phyloP scores from a whole-genome alignment of 1,284 basidiomycete genomes.

The Sparassis latifolia region DNA sequence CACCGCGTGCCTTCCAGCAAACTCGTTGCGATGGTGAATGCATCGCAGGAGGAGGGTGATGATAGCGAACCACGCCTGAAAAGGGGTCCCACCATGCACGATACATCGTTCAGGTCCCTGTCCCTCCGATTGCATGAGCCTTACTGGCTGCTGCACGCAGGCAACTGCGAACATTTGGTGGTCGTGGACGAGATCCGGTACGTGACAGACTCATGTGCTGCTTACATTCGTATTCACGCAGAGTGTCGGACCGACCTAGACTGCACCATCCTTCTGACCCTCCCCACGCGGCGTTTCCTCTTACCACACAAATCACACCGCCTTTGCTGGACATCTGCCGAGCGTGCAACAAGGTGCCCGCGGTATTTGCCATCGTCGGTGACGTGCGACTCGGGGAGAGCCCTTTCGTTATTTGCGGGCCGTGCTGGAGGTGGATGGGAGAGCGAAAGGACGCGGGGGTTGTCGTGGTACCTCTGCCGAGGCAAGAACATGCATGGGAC shows the following conservation, averaged over 20 bases:
- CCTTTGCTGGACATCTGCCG: slow-evolving; percentile 57
- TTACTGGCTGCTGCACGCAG: slow-evolving; percentile 75
- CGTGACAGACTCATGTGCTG: neutral
- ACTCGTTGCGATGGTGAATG: slow-evolving; percentile 19
- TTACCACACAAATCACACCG: slow-evolving; percentile 59
- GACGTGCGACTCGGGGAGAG: slow-evolving; percentile 71
- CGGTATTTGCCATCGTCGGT: slow-evolving; percentile 55
- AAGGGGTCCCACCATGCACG: slow-evolving; percentile 41
- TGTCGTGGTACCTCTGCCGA: slow-evolving; percentile 46
- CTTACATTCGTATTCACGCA: neutral
- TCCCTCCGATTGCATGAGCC: slow-evolving; percentile 61
- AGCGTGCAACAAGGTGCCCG: slow-evolving; percentile 63
- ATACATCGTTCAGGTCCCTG: slow-evolving; percentile 46
- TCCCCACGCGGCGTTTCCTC: slow-evolving; percentile 46
- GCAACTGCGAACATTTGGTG: slow-evolving; percentile 75
- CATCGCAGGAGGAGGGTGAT: too few relatives aligned
- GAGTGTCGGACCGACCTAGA: slow-evolving; percentile 29
- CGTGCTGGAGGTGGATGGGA: slow-evolving; percentile 71
- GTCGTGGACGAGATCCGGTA: slow-evolving; percentile 70
- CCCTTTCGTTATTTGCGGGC: slow-evolving; percentile 62
- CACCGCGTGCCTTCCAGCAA: slow-evolving; percentile 34
- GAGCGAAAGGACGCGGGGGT: slow-evolving; percentile 34
- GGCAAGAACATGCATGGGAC: slow-evolving; percentile 32
- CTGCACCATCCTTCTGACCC: slow-evolving; percentile 52
- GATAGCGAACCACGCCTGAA: slow-evolving; percentile 19